Percentiles rank a stretch among this genome's conserved stretches.
These are phyloP conservation scores for Conoideocrella luteorostrata DNA, from an alignment of 2,329 filamentous ascomycete genomes.

Conservation along the genomic window DNA sequence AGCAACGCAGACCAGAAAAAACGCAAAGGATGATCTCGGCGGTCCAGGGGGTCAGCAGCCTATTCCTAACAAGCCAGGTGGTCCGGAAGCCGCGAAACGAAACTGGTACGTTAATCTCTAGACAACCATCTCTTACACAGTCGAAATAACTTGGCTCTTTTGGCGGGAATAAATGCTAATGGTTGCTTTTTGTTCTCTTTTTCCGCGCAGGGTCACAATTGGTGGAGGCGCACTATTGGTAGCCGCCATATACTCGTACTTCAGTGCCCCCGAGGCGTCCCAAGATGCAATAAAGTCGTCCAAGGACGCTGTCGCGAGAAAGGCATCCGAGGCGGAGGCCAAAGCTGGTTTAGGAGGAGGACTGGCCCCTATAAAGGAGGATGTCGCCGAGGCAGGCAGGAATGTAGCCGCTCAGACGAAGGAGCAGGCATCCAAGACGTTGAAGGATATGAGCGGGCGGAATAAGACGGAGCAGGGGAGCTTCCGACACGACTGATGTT, in stretches of 20 bases:
- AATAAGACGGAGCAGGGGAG: constrained; percentile 21
- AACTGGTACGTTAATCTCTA: constrained; percentile 23
- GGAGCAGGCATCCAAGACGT: constrained; percentile 17
- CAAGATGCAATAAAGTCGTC: constrained; percentile 8
- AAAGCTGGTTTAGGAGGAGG: not conserved
- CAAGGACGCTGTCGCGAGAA: constrained; percentile 10
- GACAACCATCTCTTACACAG: too few relatives aligned
- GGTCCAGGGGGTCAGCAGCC: constrained; percentile 28
- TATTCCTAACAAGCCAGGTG: constrained; percentile 19
- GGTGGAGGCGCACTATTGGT: constrained; percentile 20
- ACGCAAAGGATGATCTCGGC: constrained; percentile 20
- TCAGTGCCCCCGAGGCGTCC: constrained; percentile 14
- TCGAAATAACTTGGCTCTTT: too few relatives aligned
- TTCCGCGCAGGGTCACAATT: constrained; percentile 22
- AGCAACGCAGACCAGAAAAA: constrained; percentile 2
- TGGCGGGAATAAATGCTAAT: too few relatives aligned
- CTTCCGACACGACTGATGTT: constrained; percentile 24
- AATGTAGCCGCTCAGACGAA: constrained; percentile 10
- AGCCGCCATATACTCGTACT: constrained; percentile 20
- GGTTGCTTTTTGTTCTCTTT: too few relatives aligned
- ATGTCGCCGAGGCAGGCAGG: constrained; percentile 4
- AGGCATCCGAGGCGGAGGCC: constrained; percentile 5
- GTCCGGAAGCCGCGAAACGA: constrained; percentile 21
- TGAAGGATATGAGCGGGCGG: constrained; percentile 24
- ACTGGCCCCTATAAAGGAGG: constrained; percentile 10